Conservation (phyloP, 2,329 filamentous ascomycete genomes). For the Aspergillus sp. region DNA sequence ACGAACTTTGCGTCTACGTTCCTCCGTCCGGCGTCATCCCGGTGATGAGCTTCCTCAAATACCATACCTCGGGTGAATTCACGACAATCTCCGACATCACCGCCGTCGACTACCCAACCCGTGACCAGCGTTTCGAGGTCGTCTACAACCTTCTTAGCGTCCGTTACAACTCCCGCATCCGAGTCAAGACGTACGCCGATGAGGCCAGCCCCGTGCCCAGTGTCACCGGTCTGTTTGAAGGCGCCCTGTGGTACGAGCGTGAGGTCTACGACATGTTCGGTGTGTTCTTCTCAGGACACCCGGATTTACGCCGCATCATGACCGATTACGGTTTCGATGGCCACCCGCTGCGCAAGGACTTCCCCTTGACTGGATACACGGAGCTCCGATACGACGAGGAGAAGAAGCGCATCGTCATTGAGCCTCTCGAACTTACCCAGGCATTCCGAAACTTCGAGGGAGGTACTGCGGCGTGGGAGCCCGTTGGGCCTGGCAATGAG, state of each 20-base stretch:
- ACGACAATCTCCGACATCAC: constrained; percentile 92
- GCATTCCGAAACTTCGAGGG: constrained; percentile 98
- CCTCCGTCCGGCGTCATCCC: constrained; percentile 84
- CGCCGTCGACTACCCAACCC: constrained; percentile 91
- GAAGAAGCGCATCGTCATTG: constrained; percentile 99
- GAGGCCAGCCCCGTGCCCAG: constrained; percentile 92
- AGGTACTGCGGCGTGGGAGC: constrained; percentile 70
- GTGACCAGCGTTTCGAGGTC: constrained; percentile 93
- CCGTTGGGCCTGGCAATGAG: constrained; percentile 70
- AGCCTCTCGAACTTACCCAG: constrained; percentile 95
- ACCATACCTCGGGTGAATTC: constrained; percentile 96
- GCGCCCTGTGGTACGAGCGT: constrained; percentile 97
- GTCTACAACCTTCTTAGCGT: constrained; percentile 97
- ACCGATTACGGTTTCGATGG: constrained; percentile 99
- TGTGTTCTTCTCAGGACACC: constrained; percentile 94
- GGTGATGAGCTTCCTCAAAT: constrained; percentile 91
- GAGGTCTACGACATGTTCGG: constrained; percentile 98
- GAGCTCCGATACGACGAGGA: constrained; percentile 98
- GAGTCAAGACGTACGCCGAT: constrained; percentile 98
- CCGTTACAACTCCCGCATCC: constrained; percentile 92
- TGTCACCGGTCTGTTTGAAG: constrained; percentile 81
- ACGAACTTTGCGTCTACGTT: constrained; percentile 94
- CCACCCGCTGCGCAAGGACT: constrained; percentile 95
- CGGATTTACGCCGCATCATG: constrained; percentile 96
- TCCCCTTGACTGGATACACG: constrained; percentile 95